phyloP scores from a whole-genome alignment of 768 basidiomycete species.

The Tremella mesenterica region DNA sequence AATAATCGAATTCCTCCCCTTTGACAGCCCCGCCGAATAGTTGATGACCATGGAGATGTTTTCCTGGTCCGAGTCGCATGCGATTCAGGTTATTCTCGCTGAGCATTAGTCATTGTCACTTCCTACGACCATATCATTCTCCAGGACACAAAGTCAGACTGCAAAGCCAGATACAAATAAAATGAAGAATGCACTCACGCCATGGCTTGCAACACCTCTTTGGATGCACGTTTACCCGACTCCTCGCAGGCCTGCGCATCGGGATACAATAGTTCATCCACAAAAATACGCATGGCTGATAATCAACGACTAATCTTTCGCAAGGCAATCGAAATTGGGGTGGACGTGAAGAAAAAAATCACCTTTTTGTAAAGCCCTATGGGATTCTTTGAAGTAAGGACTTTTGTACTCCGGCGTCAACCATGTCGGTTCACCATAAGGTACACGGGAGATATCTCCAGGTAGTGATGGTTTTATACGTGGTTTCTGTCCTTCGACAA shows the following conservation, averaged over 20 bases:
- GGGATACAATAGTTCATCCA: slow-evolving; percentile 60
- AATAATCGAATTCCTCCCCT: slow-evolving; percentile 82
- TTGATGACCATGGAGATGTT: slow-evolving; percentile 68
- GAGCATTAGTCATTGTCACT: slow-evolving; percentile 31
- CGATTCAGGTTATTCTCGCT: slow-evolving; percentile 71
- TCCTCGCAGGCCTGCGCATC: slow-evolving; percentile 74
- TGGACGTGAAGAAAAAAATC: background rate
- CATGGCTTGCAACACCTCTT: slow-evolving; percentile 70
- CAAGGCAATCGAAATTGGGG: slow-evolving; percentile 22
- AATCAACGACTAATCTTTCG: background rate
- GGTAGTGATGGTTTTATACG: slow-evolving; percentile 50
- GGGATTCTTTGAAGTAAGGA: slow-evolving; percentile 67
- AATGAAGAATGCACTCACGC: slow-evolving; percentile 50
- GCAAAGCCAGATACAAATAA: too few relatives aligned
- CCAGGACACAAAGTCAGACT: background rate
- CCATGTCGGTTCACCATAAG: slow-evolving; percentile 86
- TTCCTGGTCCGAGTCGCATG: slow-evolving; percentile 86
- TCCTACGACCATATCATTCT: background rate
- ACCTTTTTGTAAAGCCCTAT: slow-evolving; percentile 45
- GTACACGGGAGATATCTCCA: slow-evolving; percentile 63
- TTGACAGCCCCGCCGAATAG: slow-evolving; percentile 67
- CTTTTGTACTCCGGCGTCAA: slow-evolving; percentile 60
- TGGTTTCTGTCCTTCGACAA: slow-evolving; percentile 56
- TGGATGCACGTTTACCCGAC: slow-evolving; percentile 78
- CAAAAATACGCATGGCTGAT: slow-evolving; percentile 55